Evolutionary conservation across 179 eudicot species (phyloP), one percentile per base, ranked within the genome.

Genomic region (Carnegiea gigantea): DNA sequence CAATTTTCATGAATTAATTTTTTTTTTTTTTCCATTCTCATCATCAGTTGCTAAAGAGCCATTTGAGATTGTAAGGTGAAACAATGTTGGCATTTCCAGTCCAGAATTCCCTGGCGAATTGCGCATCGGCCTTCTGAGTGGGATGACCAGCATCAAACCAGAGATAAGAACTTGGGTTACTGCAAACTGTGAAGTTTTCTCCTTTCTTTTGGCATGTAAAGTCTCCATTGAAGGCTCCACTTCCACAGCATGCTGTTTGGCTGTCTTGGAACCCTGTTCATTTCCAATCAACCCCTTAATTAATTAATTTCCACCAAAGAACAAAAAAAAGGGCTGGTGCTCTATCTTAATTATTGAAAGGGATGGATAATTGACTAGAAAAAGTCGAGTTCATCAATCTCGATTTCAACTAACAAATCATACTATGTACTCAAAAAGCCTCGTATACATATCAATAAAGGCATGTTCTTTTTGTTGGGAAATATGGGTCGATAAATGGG

Each of bases 131-230:
- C 62, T 43, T 83, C 71, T 86, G 84, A 0, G 86, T 80, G 0
- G 88, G 83, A 48, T 86, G 88, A 2, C 86, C 88, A 2, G 86
- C 86, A 26, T 86, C 88, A 23, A 86, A 86, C 88, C 88, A 86
- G 60, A 86, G 53, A 54, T 83, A 48, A 1, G 78, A 84, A 54
- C 40, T 83, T 0, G 88, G 88, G 17, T 86, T 78, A 71, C 80
- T 83, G 23, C 88, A 86, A 1, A 82, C 85, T 9, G 83, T 21
- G 81, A 85, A 85, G 5, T 71, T 77, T 6, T 26, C 44, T 9
- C 60, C 79, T 73, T 82, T 79, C 85, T 85, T 85, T 54, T 85
- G 87, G 67, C 87, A 85, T 26, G 87, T 85, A 67, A 85, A 85
- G 57, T 86, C 88, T 0, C 88, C 88, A 23, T 81, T 79, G 64